These are phyloP conservation scores for Cutaneotrichosporon mucoides DNA, from an alignment of 1,284 basidiomycete species.

Conservation along the genomic window DNA sequence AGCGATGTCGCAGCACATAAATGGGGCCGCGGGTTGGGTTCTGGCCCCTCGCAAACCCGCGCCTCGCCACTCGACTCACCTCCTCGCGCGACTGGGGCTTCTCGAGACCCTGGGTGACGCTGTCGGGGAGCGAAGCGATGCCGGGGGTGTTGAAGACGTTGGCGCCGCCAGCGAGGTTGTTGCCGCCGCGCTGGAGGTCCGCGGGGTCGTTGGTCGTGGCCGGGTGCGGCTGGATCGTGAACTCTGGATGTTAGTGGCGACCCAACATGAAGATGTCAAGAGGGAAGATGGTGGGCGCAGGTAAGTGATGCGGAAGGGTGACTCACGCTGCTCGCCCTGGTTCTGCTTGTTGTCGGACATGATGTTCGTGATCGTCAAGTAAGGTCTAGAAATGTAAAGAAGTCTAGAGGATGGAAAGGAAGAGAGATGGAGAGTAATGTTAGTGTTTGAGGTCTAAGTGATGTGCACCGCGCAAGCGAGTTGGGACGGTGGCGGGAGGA, in stretches of 20 bases:
- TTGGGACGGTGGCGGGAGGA: too few species aligned
- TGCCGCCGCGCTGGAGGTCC: slow-evolving; percentile 32
- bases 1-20: not conserved
- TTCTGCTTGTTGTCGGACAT: slow-evolving; percentile 20
- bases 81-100: slow-evolving; percentile 49
- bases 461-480: too few species aligned
- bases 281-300: not conserved
- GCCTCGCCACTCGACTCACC: slow-evolving; percentile 28
- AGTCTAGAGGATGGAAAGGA: too few species aligned
- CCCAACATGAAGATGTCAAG: not conserved
- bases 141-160: slow-evolving; percentile 43
- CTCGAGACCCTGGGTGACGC: slow-evolving; percentile 43
- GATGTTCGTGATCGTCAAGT: not conserved
- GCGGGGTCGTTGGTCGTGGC: slow-evolving; percentile 50
- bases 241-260: slow-evolving; percentile 17
- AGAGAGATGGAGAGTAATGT: too few species aligned
- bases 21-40: not conserved
- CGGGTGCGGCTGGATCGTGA: slow-evolving; percentile 51
- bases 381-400: too few species aligned
- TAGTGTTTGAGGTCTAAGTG: too few species aligned
- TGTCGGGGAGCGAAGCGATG: slow-evolving; percentile 35
- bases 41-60: not conserved
- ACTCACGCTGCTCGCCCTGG: slow-evolving; percentile 34
- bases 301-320: too few species aligned
- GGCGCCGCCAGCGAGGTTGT: slow-evolving; percentile 30